phyloP scores from a whole-genome alignment of 1,139 yeast genomes.

The Pneumocystis oryctolagi region DNA sequence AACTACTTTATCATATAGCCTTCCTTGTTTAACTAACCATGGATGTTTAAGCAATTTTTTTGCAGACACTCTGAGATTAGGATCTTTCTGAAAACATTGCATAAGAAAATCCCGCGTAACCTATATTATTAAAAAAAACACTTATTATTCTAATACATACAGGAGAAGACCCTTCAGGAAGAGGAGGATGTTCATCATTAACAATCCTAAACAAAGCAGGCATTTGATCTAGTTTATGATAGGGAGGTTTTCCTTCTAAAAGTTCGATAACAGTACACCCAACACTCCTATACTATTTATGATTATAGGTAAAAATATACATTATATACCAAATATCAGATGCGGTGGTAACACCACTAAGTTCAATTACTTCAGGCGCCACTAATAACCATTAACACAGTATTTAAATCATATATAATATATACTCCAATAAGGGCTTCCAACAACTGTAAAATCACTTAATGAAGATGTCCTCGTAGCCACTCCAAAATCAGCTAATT shows the following conservation, averaged over 20 bases:
- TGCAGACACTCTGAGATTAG: constrained; percentile 46
- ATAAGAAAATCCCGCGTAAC: constrained; percentile 41
- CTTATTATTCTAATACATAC: constrained; percentile 10
- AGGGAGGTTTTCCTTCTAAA: constrained; percentile 77
- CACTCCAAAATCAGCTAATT: constrained; percentile 68
- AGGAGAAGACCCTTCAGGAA: constrained; percentile 48
- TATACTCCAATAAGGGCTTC: constrained; percentile 61
- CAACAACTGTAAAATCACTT: constrained; percentile 28
- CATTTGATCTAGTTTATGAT: constrained; percentile 65
- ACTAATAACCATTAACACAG: constrained; percentile 18
- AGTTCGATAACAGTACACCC: constrained; percentile 89
- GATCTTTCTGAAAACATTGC: constrained; percentile 68
- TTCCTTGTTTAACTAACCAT: constrained; percentile 35
- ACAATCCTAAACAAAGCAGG: constrained; percentile 89
- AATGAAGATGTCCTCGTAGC: constrained; percentile 34
- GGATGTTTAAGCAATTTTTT: constrained; percentile 41
- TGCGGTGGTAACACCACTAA: constrained; percentile 76
- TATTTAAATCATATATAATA: not conserved
- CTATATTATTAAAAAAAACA: not conserved
- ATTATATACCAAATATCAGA: constrained; percentile 33
- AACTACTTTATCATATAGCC: constrained; percentile 6
- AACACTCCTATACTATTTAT: constrained; percentile 50
- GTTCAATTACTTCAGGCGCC: constrained; percentile 70
- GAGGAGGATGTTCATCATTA: constrained; percentile 63
- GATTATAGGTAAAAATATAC: not conserved